phyloP scores from a whole-genome alignment of 1,284 basidiomycete genomes.

The Sanghuangporus sanghuang region DNA sequence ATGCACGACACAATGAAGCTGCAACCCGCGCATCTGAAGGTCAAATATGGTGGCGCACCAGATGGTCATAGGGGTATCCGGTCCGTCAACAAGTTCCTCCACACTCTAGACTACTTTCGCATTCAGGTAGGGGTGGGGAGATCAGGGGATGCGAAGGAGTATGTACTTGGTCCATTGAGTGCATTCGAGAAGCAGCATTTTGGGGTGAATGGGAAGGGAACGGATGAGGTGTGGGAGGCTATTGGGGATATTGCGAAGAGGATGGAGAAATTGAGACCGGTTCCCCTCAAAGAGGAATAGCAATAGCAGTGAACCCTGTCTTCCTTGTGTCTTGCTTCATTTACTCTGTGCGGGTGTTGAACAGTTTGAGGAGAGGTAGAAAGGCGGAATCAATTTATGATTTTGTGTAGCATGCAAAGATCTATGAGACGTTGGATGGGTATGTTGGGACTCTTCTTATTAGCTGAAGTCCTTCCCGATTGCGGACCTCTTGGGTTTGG shows the following conservation, averaged over 20 bases:
- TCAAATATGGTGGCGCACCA: slow-evolving; percentile 11
- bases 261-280: not conserved
- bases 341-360: slow-evolving; percentile 50
- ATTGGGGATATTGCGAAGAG: slow-evolving; percentile 8
- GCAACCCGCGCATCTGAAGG: slow-evolving; percentile 1
- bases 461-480: too few relatives aligned
- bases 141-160: slow-evolving; percentile 7
- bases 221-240: slow-evolving; percentile 13
- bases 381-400: too few relatives aligned
- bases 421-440: too few relatives aligned
- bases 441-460: too few relatives aligned
- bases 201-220: slow-evolving; percentile 11
- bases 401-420: too few relatives aligned
- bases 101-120: slow-evolving; percentile 6
- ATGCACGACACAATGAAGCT: slow-evolving; percentile 16
- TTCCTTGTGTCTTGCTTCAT: not conserved
- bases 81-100: slow-evolving; percentile 3
- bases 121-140: slow-evolving; percentile 14
- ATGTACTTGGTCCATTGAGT: slow-evolving; percentile 14
- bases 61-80: slow-evolving; percentile 16
- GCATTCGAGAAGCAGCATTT: slow-evolving; percentile 12
- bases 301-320: not conserved
- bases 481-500: too few relatives aligned
- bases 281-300: not conserved
- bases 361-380: slow-evolving; percentile 34